Conservation (phyloP, 1,139 yeast species). For the Sugiyamaella sp. region DNA sequence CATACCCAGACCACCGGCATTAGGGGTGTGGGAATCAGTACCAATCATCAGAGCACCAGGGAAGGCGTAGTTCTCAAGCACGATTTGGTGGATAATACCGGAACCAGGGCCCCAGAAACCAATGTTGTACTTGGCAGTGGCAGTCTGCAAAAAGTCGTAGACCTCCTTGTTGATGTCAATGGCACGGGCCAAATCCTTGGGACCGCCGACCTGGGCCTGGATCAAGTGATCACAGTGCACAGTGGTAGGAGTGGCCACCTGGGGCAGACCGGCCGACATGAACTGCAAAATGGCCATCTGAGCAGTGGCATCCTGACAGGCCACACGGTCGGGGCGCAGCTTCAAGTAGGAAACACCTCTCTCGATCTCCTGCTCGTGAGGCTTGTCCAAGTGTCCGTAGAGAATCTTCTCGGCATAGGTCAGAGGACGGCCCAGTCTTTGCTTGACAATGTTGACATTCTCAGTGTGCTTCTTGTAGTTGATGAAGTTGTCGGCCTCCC, state of each 20-base stretch:
- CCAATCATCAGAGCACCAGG: constrained; percentile 91
- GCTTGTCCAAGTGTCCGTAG: constrained; percentile 95
- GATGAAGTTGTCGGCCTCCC: constrained; percentile 79
- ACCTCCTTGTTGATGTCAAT: constrained; percentile 94
- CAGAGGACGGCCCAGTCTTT: constrained; percentile 88
- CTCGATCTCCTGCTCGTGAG: constrained; percentile 91
- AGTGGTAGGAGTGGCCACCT: constrained; percentile 94
- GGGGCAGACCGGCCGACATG: constrained; percentile 95
- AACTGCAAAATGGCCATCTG: constrained; percentile 99
- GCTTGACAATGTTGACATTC: constrained; percentile 82
- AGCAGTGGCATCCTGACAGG: constrained; percentile 99
- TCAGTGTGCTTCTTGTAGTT: constrained; percentile 55
- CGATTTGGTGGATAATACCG: constrained; percentile 98
- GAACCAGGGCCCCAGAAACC: constrained; percentile 99
- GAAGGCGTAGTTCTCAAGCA: constrained; percentile 95
- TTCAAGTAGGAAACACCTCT: constrained; percentile 96
- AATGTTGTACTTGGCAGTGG: constrained; percentile 96
- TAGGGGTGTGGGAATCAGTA: constrained; percentile 98
- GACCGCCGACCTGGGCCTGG: constrained; percentile 96
- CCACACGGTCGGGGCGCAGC: constrained; percentile 98
- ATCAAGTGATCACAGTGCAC: constrained; percentile 99
- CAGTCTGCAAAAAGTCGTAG: constrained; percentile 89
- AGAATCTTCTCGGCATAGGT: constrained; percentile 97
- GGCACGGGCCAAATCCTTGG: constrained; percentile 91
- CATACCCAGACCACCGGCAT: constrained; percentile 99